These are phyloP conservation scores for Nakataea oryzae DNA, from an alignment of 2,329 filamentous ascomycete species.

Conservation along the genomic window DNA sequence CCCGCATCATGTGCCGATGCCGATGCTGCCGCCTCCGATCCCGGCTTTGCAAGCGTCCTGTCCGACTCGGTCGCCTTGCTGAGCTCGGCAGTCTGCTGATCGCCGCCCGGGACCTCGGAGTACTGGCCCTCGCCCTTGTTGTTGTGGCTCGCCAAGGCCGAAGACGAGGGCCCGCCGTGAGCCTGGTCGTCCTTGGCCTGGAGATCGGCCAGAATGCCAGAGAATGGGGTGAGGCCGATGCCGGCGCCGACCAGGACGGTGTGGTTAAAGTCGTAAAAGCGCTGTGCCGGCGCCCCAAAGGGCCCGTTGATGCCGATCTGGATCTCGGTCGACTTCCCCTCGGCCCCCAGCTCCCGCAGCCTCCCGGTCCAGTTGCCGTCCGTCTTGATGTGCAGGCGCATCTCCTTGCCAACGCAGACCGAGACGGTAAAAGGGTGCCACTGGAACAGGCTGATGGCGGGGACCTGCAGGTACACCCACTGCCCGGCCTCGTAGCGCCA, in stretches of 20 bases:
- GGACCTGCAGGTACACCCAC: slow-evolving; percentile 46
- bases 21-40: too few species aligned
- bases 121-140: not conserved
- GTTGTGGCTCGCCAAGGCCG: not conserved
- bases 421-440: slow-evolving; percentile 53
- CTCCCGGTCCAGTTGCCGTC: slow-evolving; percentile 45
- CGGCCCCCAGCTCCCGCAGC: slow-evolving; percentile 30
- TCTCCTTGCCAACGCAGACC: slow-evolving; percentile 36
- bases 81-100: not conserved
- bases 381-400: slow-evolving; percentile 47
- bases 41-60: too few species aligned
- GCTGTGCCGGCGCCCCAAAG: slow-evolving; percentile 76
- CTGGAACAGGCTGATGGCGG: slow-evolving; percentile 39
- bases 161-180: slow-evolving; percentile 15
- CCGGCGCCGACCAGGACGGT: slow-evolving; percentile 71
- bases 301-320: slow-evolving; percentile 57
- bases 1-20: too few species aligned
- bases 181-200: slow-evolving; percentile 32
- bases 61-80: not conserved
- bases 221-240: slow-evolving; percentile 80
- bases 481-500: slow-evolving; percentile 47
- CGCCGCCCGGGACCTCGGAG: not conserved
- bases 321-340: slow-evolving; percentile 23
- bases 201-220: slow-evolving; percentile 56
- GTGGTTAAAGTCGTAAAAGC: slow-evolving; percentile 82